Base-by-base conservation (phyloP, 1,284 basidiomycete species). In the Schizophyllum amplum region DNA sequence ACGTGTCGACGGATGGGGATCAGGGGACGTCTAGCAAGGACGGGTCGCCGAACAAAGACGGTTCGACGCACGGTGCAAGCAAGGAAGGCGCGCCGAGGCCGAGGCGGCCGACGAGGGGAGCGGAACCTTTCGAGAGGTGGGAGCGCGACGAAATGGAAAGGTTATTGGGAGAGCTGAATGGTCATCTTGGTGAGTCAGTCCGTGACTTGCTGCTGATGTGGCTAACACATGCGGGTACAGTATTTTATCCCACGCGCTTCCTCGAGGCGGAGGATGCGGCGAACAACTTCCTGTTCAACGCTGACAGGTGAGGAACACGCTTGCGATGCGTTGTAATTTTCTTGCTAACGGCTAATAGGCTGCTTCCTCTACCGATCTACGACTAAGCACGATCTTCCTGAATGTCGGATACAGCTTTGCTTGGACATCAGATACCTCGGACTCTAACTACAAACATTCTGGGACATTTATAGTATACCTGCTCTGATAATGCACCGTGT, bases 241-340 rank as follows among this genome's bases (percentile, higher is more conserved):
- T 95, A 21, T 58, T 92, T 22, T 91, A 90, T 69, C 86, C 93
- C 0, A 90, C 79, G 23, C 82, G 85, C 4, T 94, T 95, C 74
- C 66, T 96, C 56, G 92, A 94, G 71, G 89, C 83, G 17, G 92
- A 94, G 70, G 91, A 94, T 68, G 77, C 84, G 3, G 83, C 85
- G 2, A 87, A 92, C 64, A 94, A 95, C 68, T 96, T 97, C 77
- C 74, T 98, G 62, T 95, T 94, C 73, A 91, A 91, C 67, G 82
- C 91, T 47, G 93, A 96, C 68, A 81, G 85, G 82, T 87, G 62
- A 60, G 27, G 27, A 5, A 33, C 13, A n/a, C 27, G 5, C 77
- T 66, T 20, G 11, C 4, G 56, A 60, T 53, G 23, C 48, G 4
- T 49, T n/a, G 17, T 56, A 50, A 4, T 33, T 47, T 42, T 4